These are phyloP conservation scores for Pythium aristosporum DNA, from an alignment of 352 stramenopile species.

Conservation along the genomic window DNA sequence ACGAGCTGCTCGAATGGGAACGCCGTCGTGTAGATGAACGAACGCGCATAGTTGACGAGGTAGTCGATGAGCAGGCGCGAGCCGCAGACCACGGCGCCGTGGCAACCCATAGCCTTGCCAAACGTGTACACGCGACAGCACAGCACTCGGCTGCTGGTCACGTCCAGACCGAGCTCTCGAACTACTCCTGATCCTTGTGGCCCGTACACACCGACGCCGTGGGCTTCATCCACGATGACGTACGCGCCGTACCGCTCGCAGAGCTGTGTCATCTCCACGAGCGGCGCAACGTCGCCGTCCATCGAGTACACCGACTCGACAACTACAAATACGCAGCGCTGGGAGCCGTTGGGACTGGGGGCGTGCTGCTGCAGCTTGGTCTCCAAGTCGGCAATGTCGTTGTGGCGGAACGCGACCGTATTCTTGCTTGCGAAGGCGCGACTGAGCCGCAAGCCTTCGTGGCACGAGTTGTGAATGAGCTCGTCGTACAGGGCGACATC, in stretches of 20 bases:
- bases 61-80: conserved; percentile 91
- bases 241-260: conserved; percentile 78
- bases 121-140: conserved; percentile 94
- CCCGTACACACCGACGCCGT: conserved; percentile 91
- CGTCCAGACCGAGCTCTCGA: conserved; percentile 68
- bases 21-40: conserved; percentile 98
- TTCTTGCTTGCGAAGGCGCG: conserved; percentile 50
- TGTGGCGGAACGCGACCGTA: conserved; percentile 87
- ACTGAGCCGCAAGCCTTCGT: conserved; percentile 92
- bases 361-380: conserved; percentile 49
- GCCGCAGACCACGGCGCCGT: conserved; percentile 94
- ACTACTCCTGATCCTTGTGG: conserved; percentile 70
- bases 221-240: conserved; percentile 97
- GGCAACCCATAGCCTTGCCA: conserved; percentile 95
- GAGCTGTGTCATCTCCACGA: conserved; percentile 85
- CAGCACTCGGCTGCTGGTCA: conserved; percentile 62
- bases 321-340: conserved; percentile 88
- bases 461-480: conserved; percentile 95
- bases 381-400: conserved; percentile 85
- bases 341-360: neutral
- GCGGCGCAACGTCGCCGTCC: conserved; percentile 95
- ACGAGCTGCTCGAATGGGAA: conserved; percentile 92
- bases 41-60: conserved; percentile 96
- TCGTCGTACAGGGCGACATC: conserved; percentile 96
- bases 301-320: conserved; percentile 99